Conservation (phyloP, 208 protist genomes). For the Sergeia podlipaevii region DNA sequence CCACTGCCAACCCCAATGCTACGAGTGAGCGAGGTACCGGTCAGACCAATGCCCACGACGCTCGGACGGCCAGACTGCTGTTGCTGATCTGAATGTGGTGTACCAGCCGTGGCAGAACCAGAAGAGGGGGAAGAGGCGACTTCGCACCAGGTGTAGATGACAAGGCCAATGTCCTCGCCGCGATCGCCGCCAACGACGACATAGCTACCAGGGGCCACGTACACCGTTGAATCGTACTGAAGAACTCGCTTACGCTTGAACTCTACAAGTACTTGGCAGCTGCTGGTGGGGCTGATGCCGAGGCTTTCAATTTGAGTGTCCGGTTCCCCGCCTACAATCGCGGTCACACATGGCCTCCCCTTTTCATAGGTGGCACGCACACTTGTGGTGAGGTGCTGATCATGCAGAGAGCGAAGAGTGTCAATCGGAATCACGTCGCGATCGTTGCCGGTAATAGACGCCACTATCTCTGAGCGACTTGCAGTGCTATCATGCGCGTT, state of each 20-base stretch:
- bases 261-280: slow-evolving; percentile 87
- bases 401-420: slow-evolving; percentile 92
- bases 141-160: slow-evolving; percentile 82
- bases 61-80: not conserved
- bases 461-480: too few species aligned
- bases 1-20: slow-evolving; percentile 75
- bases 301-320: slow-evolving; percentile 18
- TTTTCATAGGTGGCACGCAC: slow-evolving; percentile 46
- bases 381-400: slow-evolving; percentile 72
- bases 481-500: not conserved
- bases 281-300: slow-evolving; percentile 42
- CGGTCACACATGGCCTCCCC: slow-evolving; percentile 51
- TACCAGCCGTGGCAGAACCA: not conserved
- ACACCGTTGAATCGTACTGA: slow-evolving; percentile 75
- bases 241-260: slow-evolving; percentile 87
- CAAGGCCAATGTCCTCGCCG: slow-evolving; percentile 83
- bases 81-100: not conserved
- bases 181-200: slow-evolving; percentile 86
- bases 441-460: slow-evolving; percentile 5
- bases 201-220: slow-evolving; percentile 75
- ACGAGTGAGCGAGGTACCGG: slow-evolving; percentile 46
- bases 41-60: slow-evolving; percentile 56
- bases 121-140: slow-evolving; percentile 5
- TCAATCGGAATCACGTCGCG: slow-evolving; percentile 92
- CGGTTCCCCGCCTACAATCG: slow-evolving; percentile 8